Percentiles rank a stretch among this genome's conserved stretches.
These are phyloP conservation scores for Tricholoma hemisulphureum DNA, from an alignment of 768 basidiomycete species.

Conservation along the genomic window DNA sequence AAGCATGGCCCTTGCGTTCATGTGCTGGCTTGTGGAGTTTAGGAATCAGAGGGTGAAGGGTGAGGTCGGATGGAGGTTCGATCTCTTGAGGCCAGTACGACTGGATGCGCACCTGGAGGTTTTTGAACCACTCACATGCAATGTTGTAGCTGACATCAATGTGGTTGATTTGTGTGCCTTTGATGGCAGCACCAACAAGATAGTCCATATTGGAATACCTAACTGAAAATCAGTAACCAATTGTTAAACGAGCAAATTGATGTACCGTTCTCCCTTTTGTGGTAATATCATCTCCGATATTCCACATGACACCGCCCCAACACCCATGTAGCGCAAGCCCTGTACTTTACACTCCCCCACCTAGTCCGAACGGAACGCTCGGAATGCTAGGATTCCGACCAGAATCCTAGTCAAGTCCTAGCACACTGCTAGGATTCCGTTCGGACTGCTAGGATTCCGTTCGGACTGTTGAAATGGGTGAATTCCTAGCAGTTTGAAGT, in stretches of 20 bases:
- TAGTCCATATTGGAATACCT: conserved; percentile 23
- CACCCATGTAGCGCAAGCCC: no score
- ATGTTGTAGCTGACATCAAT: conserved; percentile 25
- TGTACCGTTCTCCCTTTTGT: conserved; percentile 12
- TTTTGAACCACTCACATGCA: conserved; percentile 20
- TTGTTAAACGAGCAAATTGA: neutral
- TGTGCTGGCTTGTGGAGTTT: conserved; percentile 35
- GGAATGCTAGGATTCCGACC: no score
- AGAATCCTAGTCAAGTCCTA: no score
- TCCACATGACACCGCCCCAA: no score
- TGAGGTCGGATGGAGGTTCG: neutral
- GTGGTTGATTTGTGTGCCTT: neutral
- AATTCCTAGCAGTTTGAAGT: no score
- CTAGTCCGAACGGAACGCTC: no score
- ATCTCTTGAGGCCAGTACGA: no score
- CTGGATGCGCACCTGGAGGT: conserved; percentile 2
- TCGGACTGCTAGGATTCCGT: no score
- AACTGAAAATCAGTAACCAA: neutral
- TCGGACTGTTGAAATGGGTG: no score
- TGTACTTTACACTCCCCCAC: no score
- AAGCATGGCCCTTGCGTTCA: conserved; percentile 18
- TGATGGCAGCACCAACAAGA: conserved; percentile 17
- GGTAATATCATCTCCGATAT: no score
- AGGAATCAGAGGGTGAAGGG: conserved; percentile 21
- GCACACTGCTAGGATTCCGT: no score